These are phyloP conservation scores for Linaria vulgaris DNA, from an alignment of 257 asterid genomes.

Conservation along the genomic window DNA sequence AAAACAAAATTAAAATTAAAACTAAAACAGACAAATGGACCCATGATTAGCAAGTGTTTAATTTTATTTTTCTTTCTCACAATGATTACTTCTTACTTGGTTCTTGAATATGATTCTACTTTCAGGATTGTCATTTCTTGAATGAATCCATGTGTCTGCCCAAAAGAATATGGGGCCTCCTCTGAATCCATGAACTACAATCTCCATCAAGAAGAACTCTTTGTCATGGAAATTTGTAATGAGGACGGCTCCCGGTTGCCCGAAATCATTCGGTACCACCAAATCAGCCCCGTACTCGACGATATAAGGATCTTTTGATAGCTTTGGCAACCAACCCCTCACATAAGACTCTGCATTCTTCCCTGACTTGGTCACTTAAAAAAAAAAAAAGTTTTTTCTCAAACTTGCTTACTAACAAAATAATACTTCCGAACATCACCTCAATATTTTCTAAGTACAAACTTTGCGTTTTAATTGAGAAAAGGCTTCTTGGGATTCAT, in stretches of 20 bases:
- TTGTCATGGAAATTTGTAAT: slow-evolving; percentile 76
- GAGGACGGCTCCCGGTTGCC: slow-evolving; percentile 75
- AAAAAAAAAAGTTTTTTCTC: slow-evolving; percentile 8
- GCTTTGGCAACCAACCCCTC: slow-evolving; percentile 74
- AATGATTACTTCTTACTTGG: slow-evolving; percentile 42
- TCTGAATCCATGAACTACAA: slow-evolving; percentile 69
- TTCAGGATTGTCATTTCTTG: slow-evolving; percentile 65
- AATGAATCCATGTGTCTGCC: slow-evolving; percentile 88
- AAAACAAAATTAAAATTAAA: neutral
- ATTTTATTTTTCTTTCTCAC: no score
- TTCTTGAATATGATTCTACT: slow-evolving; percentile 80
- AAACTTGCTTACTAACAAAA: neutral
- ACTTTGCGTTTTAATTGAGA: no score
- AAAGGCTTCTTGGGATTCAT: no score
- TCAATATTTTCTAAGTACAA: no score
- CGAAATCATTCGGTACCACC: slow-evolving; percentile 67
- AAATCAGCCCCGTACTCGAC: slow-evolving; percentile 72
- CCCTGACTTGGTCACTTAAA: slow-evolving; percentile 58
- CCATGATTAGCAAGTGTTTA: no score
- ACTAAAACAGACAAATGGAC: no score
- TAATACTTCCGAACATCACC: neutral
- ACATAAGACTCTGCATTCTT: slow-evolving; percentile 69
- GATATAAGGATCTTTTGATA: slow-evolving; percentile 53
- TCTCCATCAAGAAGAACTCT: slow-evolving; percentile 72
- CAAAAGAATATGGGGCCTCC: slow-evolving; percentile 62